phyloP scores from a whole-genome alignment of 352 stramenopile species.

The Phytophthora palmivora region DNA sequence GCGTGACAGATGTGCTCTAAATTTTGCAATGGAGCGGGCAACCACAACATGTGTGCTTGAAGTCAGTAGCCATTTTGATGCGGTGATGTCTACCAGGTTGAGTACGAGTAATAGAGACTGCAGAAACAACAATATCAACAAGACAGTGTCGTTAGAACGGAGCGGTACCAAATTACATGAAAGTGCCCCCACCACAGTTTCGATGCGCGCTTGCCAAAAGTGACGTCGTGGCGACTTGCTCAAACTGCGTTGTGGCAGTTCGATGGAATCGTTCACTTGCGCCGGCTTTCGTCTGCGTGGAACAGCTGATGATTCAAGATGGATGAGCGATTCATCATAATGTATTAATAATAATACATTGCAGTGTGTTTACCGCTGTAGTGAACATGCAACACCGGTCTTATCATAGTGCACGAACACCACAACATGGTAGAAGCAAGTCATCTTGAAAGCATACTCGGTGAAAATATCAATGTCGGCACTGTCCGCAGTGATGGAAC shows the following conservation, averaged over 20 bases:
- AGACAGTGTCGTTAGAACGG: too few relatives aligned
- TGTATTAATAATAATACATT: too few relatives aligned
- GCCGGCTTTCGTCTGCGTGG: not conserved
- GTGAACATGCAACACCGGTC: too few relatives aligned
- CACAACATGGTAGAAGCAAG: too few relatives aligned
- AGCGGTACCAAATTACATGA: too few relatives aligned
- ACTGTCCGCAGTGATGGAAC: not conserved
- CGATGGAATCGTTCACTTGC: constrained; percentile 1
- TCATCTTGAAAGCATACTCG: too few relatives aligned
- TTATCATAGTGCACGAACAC: not conserved
- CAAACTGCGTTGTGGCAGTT: not conserved
- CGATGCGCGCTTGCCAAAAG: not conserved
- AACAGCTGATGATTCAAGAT: constrained; percentile 14
- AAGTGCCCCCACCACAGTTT: not conserved
- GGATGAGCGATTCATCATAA: not conserved
- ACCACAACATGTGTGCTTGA: constrained; percentile 16
- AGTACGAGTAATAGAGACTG: too few relatives aligned
- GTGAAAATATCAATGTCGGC: too few relatives aligned
- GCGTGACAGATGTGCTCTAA: constrained; percentile 9
- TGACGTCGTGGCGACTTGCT: constrained; percentile 1
- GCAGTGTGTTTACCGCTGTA: too few relatives aligned
- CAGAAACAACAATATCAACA: too few relatives aligned
- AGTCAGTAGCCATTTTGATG: constrained; percentile 5
- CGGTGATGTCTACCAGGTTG: not conserved
- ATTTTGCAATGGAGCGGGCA: constrained; percentile 19